phyloP scores from a whole-genome alignment of 1,139 yeast genomes.

The Diutina scorzettiae region DNA sequence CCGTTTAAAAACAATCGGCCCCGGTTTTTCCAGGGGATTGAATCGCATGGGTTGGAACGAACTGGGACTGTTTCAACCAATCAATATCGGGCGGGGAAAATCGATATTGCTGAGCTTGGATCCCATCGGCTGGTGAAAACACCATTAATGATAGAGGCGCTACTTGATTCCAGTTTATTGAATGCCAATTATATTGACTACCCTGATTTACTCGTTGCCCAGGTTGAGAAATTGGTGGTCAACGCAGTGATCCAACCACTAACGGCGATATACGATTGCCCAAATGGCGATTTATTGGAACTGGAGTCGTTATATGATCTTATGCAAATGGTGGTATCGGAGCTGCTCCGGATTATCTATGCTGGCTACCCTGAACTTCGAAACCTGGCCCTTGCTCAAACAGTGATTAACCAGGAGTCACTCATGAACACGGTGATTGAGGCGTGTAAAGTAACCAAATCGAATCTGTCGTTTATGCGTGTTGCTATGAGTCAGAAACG shows the following conservation, averaged over 20 bases:
- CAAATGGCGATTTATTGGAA: conserved; percentile 55
- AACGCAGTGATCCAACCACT: conserved; percentile 70
- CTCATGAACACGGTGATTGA: conserved; percentile 36
- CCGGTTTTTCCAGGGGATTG: conserved; percentile 56
- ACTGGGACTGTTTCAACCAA: conserved; percentile 32
- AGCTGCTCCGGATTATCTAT: conserved; percentile 29
- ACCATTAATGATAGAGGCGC: conserved; percentile 21
- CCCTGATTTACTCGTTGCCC: conserved; percentile 47
- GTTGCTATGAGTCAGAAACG: conserved; percentile 56
- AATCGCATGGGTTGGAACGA: conserved; percentile 67
- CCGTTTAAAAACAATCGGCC: conserved; percentile 36
- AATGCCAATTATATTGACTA: conserved; percentile 36
- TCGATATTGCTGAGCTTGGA: conserved; percentile 13
- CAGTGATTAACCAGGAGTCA: conserved; percentile 28
- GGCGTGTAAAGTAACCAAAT: conserved; percentile 33
- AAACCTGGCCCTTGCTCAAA: conserved; percentile 22
- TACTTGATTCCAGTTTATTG: conserved; percentile 20
- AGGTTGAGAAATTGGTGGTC: conserved; percentile 63
- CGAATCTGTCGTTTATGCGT: conserved; percentile 80
- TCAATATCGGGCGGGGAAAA: conserved; percentile 58
- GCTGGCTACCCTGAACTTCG: conserved; percentile 24
- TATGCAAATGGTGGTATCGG: conserved; percentile 31
- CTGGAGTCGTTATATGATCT: conserved; percentile 21
- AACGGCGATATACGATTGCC: conserved; percentile 54
- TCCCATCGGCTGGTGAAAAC: not conserved